These are phyloP conservation scores for Fulvia fulva DNA, from an alignment of 2,329 filamentous ascomycete species.

Conservation along the genomic window DNA sequence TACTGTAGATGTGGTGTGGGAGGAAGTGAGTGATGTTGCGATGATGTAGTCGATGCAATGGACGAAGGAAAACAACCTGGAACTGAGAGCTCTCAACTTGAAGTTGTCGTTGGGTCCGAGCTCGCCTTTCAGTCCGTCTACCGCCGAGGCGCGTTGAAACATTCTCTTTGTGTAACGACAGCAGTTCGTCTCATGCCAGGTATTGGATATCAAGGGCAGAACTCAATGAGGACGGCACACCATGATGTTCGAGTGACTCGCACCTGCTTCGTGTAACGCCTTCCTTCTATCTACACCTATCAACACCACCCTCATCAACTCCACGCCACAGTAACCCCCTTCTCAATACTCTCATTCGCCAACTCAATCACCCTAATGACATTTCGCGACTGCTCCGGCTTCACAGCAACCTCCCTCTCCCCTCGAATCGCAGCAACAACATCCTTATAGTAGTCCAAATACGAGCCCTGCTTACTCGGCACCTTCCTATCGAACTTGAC, in stretches of 20 bases:
- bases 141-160: too few species aligned
- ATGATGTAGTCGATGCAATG: not conserved
- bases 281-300: too few species aligned
- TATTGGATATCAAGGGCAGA: not conserved
- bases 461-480: conserved; percentile 39
- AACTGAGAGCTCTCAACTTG: not conserved
- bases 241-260: too few species aligned
- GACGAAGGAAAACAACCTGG: not conserved
- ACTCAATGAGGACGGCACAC: not conserved
- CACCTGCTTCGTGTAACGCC: too few species aligned
- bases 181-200: not conserved
- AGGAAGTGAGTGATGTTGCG: not conserved
- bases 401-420: conserved; percentile 37
- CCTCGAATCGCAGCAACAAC: conserved; percentile 40
- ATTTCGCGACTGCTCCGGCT: conserved; percentile 39
- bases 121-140: not conserved
- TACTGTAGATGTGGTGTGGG: conserved; percentile 30
- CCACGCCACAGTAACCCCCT: conserved; percentile 16
- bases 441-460: conserved; percentile 42
- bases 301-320: not conserved
- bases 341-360: conserved; percentile 39
- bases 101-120: too few species aligned
- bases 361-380: conserved; percentile 41
- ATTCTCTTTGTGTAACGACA: not conserved
- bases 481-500: conserved; percentile 11